Evolutionary conservation across 2,329 filamentous ascomycete species (phyloP), one percentile per base, ranked within the genome.

Genomic region (Monosporascus sp.): DNA sequence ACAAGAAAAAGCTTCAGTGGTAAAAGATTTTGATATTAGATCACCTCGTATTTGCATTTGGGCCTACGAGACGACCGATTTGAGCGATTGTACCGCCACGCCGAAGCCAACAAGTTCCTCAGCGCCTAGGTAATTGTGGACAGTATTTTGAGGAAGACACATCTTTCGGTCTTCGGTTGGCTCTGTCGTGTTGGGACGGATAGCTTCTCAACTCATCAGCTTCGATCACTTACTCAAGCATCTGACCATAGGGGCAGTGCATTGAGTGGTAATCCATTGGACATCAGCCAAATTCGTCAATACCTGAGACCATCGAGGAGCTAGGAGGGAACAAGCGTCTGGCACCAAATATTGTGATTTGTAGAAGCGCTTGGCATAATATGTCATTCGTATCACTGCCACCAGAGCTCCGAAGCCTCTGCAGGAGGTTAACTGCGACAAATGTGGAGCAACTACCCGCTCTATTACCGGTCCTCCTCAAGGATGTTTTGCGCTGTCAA

Each of bases 401-500:
- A 6, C 74, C 83, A 41, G 83, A 86, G 61, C 75, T 90, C 17
- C 77, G 80, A 55, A 79, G 85, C 48, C 74, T 90, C 45, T 88
- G 83, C 62, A 82, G 84, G 55, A 83, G 84, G 58, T 76, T 97
- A 59, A 85, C 85, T 1, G 85, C 88, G 1, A 86, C 88, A 11
- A 79, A 88, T 0, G 77, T 82, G n/a, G 74, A 83, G 47, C 84
- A 93, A 58, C 83, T 97, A 5, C 89, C 90, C 52, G 79, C 82
- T 51, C 78, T 91, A 48, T 80, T 89, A 54, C 85, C 89, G 34
- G 81, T 83, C 55, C 82, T 97, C 57, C 82, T 82, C 53, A 75
- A 73, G 62, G 78, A 84, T 68, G 71, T 85, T 37, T 67, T 80
- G 51, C 77, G 79, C 50, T 86, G 81, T 65, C 76, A 76, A 54